A percentile compares a stretch with the other conserved stretches of the same genome.
Evolutionary conservation across 805 yeast genomes (phyloP).

Genomic region (Teunomyces panamensis): DNA sequence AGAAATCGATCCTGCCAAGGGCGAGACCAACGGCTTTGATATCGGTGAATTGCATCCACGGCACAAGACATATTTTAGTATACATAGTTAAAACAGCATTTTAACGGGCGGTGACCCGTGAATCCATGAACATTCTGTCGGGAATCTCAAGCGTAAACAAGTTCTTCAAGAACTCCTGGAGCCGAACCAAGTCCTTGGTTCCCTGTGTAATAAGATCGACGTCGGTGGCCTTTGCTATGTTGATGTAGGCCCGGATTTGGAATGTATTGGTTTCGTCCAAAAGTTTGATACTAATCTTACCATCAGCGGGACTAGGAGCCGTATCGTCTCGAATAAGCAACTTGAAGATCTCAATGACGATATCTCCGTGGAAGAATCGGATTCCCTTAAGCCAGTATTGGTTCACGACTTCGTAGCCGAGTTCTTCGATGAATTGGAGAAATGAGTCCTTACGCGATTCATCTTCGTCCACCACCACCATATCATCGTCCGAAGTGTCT

Average conservation of each 20-base stretch:
- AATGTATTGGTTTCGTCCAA: constrained; percentile 55
- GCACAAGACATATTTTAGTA: constrained; percentile 2
- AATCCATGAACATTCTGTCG: constrained; percentile 78
- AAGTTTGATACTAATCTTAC: constrained; percentile 30
- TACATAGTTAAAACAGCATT: constrained; percentile 1
- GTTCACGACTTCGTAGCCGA: constrained; percentile 68
- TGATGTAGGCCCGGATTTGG: constrained; percentile 64
- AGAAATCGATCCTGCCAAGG: constrained; percentile 8
- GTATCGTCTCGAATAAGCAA: constrained; percentile 37
- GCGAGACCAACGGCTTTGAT: constrained; percentile 10
- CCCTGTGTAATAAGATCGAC: constrained; percentile 68
- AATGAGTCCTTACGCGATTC: constrained; percentile 30
- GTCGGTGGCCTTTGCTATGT: constrained; percentile 71
- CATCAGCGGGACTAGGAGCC: constrained; percentile 9
- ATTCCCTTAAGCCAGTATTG: constrained; percentile 63
- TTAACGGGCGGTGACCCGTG: constrained; percentile 43
- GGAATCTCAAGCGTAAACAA: constrained; percentile 69
- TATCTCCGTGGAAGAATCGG: constrained; percentile 58
- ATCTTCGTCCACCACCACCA: neutral
- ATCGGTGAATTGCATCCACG: constrained; percentile 1
- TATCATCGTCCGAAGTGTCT: neutral
- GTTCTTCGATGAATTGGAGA: constrained; percentile 47
- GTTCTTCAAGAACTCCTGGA: constrained; percentile 67
- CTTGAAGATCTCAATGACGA: constrained; percentile 58
- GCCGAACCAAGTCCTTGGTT: constrained; percentile 54